Evolutionary conservation across 768 basidiomycete species (phyloP), one percentile per base, ranked within the genome.

Genomic region (Collybiopsis luxurians): DNA sequence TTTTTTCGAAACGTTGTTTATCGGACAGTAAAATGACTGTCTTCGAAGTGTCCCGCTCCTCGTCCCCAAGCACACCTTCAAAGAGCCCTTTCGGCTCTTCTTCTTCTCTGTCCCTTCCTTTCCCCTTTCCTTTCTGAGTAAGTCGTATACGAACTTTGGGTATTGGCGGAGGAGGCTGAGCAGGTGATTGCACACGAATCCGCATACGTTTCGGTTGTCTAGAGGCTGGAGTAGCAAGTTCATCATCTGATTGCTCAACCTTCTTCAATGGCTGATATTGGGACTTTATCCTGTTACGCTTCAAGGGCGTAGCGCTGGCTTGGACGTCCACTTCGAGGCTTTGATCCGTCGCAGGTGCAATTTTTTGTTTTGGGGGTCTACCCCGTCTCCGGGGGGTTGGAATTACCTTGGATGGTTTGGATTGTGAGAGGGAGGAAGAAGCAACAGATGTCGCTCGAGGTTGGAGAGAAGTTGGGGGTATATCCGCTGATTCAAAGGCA

Each of bases 61-160:
- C 76, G 1, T 77, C 70, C 13, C 69, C 71, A 34, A 98, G 77
- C 39, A 96, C 78, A 21, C 94, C 95, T 46, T 97, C 95, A 65
- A 95, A 98, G 49, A 94, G 75, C 24, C 87, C 86, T 39, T 76
- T 77, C 42, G 71, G 69, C 26, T 76, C 74, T 6, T 86, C 86
- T 9, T 87, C 86, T 53, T 91, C 88, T 17, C 80, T 79, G 39
- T 85, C 85, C 66, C 84, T 87, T 30, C 83, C 83, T 67, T 82
- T 83, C 19, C 77, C 75, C 66, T 89, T 89, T 28, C 82, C 81
- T 62, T 84, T 82, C n/a, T 79, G 77, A 1, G 79, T 75, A 9
- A 86, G 69, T 27, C 82, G 82, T 46, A 86, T 72, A 23, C 82
- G 79, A 23, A 88, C 79, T 24, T 71, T 60, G 34, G 71, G 68